phyloP scores from a whole-genome alignment of 2,329 filamentous ascomycete species.

The Nothomitra cinnamomea region DNA sequence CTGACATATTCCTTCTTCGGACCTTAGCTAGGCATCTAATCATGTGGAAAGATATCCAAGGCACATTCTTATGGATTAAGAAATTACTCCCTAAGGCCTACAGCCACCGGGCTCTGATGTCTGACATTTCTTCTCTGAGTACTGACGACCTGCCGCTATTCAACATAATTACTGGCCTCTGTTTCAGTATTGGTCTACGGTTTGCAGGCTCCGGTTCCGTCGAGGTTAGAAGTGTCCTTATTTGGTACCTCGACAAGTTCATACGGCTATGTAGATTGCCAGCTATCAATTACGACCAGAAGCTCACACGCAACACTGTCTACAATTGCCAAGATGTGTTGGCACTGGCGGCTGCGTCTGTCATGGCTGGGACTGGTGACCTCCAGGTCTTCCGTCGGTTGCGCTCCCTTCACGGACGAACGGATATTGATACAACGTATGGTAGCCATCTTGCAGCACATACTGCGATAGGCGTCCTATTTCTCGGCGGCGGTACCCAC shows the following conservation, averaged over 20 bases:
- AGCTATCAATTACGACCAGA: constrained; percentile 58
- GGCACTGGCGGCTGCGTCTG: constrained; percentile 63
- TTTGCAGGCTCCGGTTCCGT: constrained; percentile 35
- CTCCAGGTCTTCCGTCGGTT: constrained; percentile 69
- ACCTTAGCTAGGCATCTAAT: constrained; percentile 84
- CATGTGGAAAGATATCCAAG: constrained; percentile 72
- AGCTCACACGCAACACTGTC: constrained; percentile 64
- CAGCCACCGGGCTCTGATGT: constrained; percentile 42
- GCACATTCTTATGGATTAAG: constrained; percentile 58
- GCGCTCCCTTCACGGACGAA: constrained; percentile 71
- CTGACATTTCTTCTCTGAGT: constrained; percentile 41
- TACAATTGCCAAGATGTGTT: constrained; percentile 84
- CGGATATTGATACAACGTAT: constrained; percentile 71
- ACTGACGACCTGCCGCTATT: constrained; percentile 83
- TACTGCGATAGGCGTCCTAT: constrained; percentile 77
- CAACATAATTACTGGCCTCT: constrained; percentile 78
- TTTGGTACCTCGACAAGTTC: constrained; percentile 75
- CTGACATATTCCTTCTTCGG: constrained; percentile 78
- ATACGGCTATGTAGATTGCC: constrained; percentile 56
- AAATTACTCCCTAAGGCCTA: constrained; percentile 57
- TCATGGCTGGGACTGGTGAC: constrained; percentile 95
- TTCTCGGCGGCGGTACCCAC: constrained; percentile 80
- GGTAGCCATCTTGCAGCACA: constrained; percentile 88
- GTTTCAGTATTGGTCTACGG: constrained; percentile 42
- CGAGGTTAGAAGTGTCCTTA: constrained; percentile 60